Conservation (phyloP, 2,329 filamentous ascomycete species). For the Aspergillus vadensis region DNA sequence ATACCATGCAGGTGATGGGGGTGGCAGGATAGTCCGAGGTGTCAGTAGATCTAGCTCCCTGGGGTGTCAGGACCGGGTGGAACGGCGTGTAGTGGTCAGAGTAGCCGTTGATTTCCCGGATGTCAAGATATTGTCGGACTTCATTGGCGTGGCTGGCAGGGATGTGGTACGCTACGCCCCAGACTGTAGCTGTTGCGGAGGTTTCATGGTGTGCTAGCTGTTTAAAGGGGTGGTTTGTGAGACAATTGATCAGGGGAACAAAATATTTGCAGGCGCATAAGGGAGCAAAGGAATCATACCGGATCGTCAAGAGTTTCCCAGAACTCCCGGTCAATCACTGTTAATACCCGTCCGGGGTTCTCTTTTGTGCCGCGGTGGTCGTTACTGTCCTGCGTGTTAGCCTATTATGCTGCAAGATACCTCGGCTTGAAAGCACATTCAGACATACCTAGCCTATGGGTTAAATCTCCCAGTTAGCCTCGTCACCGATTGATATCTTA, state of each 20-base stretch:
- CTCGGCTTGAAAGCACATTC: constrained; percentile 10
- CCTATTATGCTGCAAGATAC: constrained; percentile 9
- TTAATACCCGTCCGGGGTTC: constrained; percentile 87
- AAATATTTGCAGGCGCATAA: too few relatives aligned
- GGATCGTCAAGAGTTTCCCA: constrained; percentile 76
- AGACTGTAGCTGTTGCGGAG: constrained; percentile 60
- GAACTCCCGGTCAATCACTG: constrained; percentile 79
- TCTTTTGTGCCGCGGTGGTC: constrained; percentile 92
- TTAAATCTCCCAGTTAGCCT: background rate
- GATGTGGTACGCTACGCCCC: constrained; percentile 93
- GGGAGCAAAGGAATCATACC: constrained; percentile 38
- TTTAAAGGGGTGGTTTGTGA: background rate
- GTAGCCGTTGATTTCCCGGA: constrained; percentile 97
- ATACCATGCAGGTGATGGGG: constrained; percentile 68
- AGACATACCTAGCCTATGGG: constrained; percentile 35
- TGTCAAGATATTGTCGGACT: constrained; percentile 88
- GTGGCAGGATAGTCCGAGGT: background rate
- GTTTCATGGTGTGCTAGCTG: constrained; percentile 40
- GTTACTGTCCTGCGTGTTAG: constrained; percentile 58
- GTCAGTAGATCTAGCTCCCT: constrained; percentile 5
- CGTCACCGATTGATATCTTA: background rate
- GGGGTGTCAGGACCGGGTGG: constrained; percentile 55
- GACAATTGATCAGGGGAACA: background rate
- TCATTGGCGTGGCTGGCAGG: constrained; percentile 69
- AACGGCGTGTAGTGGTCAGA: constrained; percentile 90